Base-by-base conservation (phyloP, 495 filamentous ascomycete genomes). In the Staphylotrichum tortipilum region DNA sequence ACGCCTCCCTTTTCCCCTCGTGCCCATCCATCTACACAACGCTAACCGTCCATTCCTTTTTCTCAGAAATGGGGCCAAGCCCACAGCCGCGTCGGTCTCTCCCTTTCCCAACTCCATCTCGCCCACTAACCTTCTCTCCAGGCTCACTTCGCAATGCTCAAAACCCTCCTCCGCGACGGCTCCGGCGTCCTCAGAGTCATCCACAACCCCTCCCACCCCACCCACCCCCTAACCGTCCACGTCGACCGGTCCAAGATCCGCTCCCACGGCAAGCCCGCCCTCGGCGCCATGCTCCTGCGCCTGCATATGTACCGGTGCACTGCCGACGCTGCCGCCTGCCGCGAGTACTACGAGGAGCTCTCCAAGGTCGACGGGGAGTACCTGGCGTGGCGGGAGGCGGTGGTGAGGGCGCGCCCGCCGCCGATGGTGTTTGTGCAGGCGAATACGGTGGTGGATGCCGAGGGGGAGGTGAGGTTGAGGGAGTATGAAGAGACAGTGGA, bases 251-350 rank as follows among this genome's bases (percentile, higher is more conserved):
- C 51, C 10, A 68, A 65, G 45, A 69, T 74, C 29, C 12, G 55
- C 10, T 56, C 51, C 2, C 58, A 76, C 30, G 71, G 68, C 0
- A 73, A 70, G 43, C 61, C 62, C 0, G 72, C 68, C 11, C 59
- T 77, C 17, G 71, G 65, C 31, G 53, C 55, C 12, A 65, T 76
- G 62, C 62, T 77, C 7, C 50, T 69, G 21, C 59, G 52, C 11
- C 52, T 76, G 14, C 71, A 78, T 47, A 71, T 74, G 31, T 71
- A 69, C 48, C 68, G 70, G 10, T 76, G 63, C 42, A 77, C 73
- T 15, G 74, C 71, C 1, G 69, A 76, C 52, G 62, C 66, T 4
- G 47, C 59, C 4, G 52, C 49, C 17, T 72, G 69, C 46, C 58
- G 64, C 2, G 34, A 47, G 4, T 69, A 69, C 41, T 76, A 69